phyloP scores from a whole-genome alignment of 2,329 filamentous ascomycete genomes.

The Pseudocercospora musae region DNA sequence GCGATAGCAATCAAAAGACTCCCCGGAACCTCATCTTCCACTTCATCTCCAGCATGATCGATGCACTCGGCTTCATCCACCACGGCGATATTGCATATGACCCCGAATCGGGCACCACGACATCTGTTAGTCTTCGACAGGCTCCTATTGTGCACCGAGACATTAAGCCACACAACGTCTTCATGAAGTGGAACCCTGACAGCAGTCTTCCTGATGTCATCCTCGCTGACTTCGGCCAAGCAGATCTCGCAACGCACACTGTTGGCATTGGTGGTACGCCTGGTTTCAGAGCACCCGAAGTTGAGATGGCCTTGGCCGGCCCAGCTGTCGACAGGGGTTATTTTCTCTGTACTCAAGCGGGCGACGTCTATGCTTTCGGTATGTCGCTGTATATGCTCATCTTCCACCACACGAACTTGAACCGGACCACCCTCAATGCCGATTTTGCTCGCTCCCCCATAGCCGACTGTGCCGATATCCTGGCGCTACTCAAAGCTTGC shows the following conservation, averaged over 20 bases:
- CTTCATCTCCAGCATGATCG: conserved; percentile 25
- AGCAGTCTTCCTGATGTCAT: conserved; percentile 22
- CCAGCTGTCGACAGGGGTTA: background rate
- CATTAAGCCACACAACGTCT: conserved; percentile 27
- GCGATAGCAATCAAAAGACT: background rate
- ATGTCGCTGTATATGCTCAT: conserved; percentile 24
- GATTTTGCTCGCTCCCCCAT: conserved; percentile 1
- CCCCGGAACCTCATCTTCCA: conserved; percentile 25
- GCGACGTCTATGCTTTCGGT: conserved; percentile 29
- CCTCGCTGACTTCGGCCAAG: conserved; percentile 27
- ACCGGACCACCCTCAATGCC: background rate
- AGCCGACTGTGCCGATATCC: background rate
- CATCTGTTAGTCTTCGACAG: conserved; percentile 2
- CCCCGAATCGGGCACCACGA: background rate
- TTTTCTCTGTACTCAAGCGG: conserved; percentile 18
- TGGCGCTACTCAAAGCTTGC: conserved; percentile 4
- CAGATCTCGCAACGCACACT: too few species aligned
- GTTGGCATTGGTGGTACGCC: conserved; percentile 18
- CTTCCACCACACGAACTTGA: background rate
- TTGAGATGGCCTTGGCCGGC: conserved; percentile 3
- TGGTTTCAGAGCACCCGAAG: conserved; percentile 14
- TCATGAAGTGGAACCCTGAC: conserved; percentile 17
- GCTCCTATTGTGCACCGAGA: conserved; percentile 26
- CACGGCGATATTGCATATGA: conserved; percentile 17
- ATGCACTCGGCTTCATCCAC: conserved; percentile 29